Percentiles rank a stretch among this genome's conserved stretches.
Conservation (phyloP, 495 filamentous ascomycete species). For the Gamarada debralockiae region DNA sequence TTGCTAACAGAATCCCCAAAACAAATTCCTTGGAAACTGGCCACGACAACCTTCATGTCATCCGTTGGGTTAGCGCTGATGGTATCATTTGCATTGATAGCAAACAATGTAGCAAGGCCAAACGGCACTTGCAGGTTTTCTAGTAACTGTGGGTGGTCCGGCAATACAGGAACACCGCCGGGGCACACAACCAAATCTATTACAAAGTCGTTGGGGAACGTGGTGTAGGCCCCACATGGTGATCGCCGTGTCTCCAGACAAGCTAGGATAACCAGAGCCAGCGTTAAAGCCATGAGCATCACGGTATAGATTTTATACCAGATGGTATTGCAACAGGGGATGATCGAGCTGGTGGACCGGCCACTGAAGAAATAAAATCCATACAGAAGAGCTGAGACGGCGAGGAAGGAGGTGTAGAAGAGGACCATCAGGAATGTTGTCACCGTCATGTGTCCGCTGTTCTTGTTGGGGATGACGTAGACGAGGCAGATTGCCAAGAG, state of each 20-base stretch:
- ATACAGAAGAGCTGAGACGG: background rate
- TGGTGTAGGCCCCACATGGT: conserved; percentile 20
- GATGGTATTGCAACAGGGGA: conserved; percentile 16
- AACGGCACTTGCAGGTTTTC: no score
- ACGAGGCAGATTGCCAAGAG: conserved; percentile 16
- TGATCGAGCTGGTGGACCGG: conserved; percentile 10
- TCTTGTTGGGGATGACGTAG: conserved; percentile 8
- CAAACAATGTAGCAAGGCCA: no score
- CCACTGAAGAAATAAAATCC: conserved; percentile 13
- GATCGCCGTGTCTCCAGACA: conserved; percentile 17
- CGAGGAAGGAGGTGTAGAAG: conserved; percentile 17
- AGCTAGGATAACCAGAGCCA: conserved; percentile 14
- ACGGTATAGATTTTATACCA: conserved; percentile 22
- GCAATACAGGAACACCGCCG: no score
- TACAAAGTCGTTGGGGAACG: background rate
- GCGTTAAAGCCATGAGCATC: conserved; percentile 8
- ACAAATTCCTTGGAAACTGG: no score
- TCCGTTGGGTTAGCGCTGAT: no score
- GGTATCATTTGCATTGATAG: no score
- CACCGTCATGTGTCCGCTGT: background rate
- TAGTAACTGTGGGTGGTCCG: no score
- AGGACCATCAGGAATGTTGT: conserved; percentile 12
- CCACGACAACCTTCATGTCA: no score
- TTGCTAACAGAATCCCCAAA: no score
- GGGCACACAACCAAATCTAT: no score